Evolutionary conservation across 306 rosid genomes (phyloP).

Genomic region (Cajanus cajan): DNA sequence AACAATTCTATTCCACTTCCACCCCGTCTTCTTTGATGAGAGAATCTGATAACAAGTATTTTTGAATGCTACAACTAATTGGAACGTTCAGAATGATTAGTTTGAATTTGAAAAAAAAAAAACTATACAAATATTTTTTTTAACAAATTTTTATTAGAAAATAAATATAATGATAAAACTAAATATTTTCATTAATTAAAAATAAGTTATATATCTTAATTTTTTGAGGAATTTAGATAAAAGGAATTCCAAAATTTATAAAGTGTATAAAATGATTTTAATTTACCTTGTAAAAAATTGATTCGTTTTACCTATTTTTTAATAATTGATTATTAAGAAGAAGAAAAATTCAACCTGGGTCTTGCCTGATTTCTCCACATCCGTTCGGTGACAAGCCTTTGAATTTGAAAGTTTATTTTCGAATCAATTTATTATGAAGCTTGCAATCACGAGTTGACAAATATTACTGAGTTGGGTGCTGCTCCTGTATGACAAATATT

Average conservation of each 20-base stretch:
- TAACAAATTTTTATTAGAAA: background rate
- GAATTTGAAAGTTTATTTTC: background rate
- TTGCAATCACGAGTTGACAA: background rate
- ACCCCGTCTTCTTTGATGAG: no score
- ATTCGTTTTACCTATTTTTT: background rate
- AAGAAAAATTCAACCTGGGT: background rate
- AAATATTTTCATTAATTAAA: background rate
- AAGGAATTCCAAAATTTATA: background rate
- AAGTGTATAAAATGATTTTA: background rate
- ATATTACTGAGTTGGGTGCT: background rate
- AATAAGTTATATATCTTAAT: background rate
- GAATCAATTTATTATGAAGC: background rate
- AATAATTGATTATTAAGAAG: background rate
- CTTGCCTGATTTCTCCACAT: no score
- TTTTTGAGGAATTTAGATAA: background rate
- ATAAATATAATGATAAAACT: background rate
- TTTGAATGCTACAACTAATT: no score
- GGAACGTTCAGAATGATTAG: background rate
- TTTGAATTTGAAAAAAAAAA: background rate
- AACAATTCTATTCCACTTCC: background rate
- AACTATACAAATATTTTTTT: background rate
- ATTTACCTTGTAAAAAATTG: background rate
- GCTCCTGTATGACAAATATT: background rate
- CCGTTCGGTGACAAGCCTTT: background rate
- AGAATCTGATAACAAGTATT: no score